Evolutionary conservation across 2,329 filamentous ascomycete genomes (phyloP).

Genomic region (Daldinia sp.): DNA sequence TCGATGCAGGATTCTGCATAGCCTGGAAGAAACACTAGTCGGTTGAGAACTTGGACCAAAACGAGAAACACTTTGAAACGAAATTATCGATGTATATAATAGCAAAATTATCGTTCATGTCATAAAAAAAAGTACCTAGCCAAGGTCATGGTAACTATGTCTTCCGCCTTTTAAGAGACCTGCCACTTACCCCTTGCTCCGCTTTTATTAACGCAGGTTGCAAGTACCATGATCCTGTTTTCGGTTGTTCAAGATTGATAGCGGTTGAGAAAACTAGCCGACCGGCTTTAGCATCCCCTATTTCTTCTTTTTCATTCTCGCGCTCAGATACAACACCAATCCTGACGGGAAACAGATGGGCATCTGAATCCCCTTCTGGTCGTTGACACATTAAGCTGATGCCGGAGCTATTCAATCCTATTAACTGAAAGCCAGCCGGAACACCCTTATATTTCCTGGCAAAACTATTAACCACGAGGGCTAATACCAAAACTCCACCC

Average conservation of each 20-base stretch:
- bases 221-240: neutral
- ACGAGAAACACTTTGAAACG: neutral
- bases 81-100: neutral
- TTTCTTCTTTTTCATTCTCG: neutral
- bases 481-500: neutral
- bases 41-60: neutral
- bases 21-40: too few species aligned
- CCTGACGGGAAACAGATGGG: neutral
- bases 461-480: neutral
- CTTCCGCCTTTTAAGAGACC: neutral
- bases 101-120: neutral
- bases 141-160: neutral
- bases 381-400: conserved; percentile 1
- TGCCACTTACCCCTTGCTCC: neutral
- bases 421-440: conserved; percentile 1
- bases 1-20: neutral
- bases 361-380: neutral
- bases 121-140: neutral
- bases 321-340: neutral
- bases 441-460: neutral
- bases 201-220: neutral
- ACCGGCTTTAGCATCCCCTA: neutral
- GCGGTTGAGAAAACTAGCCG: conserved; percentile 1
- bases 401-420: neutral
- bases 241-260: conserved; percentile 1